Base-by-base conservation (phyloP, 352 stramenopile genomes). In the Phytophthora aleatoria region DNA sequence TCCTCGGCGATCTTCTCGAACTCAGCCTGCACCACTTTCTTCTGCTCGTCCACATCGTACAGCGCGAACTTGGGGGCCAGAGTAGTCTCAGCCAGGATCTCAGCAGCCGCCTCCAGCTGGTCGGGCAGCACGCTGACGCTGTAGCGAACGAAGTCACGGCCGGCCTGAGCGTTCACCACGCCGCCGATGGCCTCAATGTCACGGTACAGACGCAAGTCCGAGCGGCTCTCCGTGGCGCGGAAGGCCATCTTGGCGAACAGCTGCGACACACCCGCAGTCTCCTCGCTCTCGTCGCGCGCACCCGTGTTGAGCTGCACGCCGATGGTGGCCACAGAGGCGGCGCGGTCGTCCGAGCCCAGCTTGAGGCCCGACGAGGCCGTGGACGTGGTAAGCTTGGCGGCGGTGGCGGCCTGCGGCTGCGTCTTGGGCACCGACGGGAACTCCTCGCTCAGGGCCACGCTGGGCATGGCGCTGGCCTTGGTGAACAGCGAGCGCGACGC, bases 221-320 rank as follows among this genome's bases (percentile, higher is more conserved):
- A 94, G 65, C 85, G 87, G 52, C 28, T 64, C 28, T 82, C 59
- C 10, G 87, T 95, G 26, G 85, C 73, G 44, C 85, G 87, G 83
- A 95, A 95, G 33, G 87, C 85, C 81, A 93, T 85, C 74, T 94
- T 91, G 59, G 81, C 71, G 45, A 89, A 89, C 44, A 95, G 76
- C 74, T 92, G 81, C 73, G 87, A 83, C 15, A 94, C 45, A 30
- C 87, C 87, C n/a, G 82, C 69, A 10, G 76, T 90, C 48, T 86
- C 84, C 45, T 93, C 84, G 28, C 55, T 81, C 70, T 95, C 87
- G 55, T 85, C 69, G 56, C 83, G 79, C 50, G 72, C 67, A 28
- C 87, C 87, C 9, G 87, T 77, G 16, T 66, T 73, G 26, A 95
- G 61, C 61, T 92, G 69, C 47, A 95, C 67, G 54, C 76, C 83